Base-by-base conservation (phyloP, 371 early-diverging fungal genomes). In the Nematocida ironsii region DNA sequence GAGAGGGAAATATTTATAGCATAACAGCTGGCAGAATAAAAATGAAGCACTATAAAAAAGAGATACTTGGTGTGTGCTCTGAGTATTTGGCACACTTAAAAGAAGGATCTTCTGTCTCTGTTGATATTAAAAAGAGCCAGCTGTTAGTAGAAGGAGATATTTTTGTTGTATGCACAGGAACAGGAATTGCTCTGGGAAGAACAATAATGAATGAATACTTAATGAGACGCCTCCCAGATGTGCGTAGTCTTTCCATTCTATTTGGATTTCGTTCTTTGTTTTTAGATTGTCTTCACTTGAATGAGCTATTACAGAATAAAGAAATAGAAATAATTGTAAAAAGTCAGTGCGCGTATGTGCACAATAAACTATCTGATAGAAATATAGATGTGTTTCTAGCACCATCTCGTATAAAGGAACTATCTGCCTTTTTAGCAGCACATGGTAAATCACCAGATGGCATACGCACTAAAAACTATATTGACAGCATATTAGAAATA, bases 161-260 rank as follows among this genome's bases (percentile, higher is more conserved):
- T 7, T 55, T 84, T 9, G 55, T 87, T 62, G 47, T 87, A 20
- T 84, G 83, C 66, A 85, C 87, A 52, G 87, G 87, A 11, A 75
- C 85, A 23, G 87, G 87, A 33, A 75, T 87, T 33, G 70, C 85
- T 27, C 69, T 87, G 42, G 72, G 85, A 54, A 62, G 82, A 23
- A 47, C 85, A 5, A 55, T 71, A 5, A 42, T 85, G 27, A 47
- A 82, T 62, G 73, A 52, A 23, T 87, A 76, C 48, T 55, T 71
- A 27, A 20, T 60, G 23, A 84, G 85, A 9, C 58, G 73, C 48
- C 45, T 83, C 5, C 20, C 50, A 1, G 23, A 33, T 9, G 42
- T 70, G 23, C 33, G 3, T 0, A 58, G 70, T 27, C 6, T 78
- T 18, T 45, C 62, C 20, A 40, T 87, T n/a, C 66, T 82, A 7